Conservation (phyloP, 2,329 filamentous ascomycete genomes). For the Sarocladiaceae sp. region DNA sequence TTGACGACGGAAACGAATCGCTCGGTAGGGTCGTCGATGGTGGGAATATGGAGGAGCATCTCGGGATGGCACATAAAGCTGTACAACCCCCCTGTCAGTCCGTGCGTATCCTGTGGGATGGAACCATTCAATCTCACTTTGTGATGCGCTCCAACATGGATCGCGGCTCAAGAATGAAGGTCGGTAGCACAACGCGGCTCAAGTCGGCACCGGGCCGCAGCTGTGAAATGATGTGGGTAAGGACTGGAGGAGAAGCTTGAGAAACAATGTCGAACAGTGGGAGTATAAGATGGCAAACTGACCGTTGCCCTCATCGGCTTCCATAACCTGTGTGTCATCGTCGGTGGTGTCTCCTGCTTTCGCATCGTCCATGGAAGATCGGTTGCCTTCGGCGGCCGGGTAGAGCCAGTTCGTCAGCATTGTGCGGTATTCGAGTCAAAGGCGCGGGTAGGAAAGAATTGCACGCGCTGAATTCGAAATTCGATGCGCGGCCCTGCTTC, state of each 20-base stretch:
- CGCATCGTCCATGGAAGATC: conserved; percentile 52
- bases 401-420: conserved; percentile 39
- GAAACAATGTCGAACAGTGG: neutral
- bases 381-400: conserved; percentile 31
- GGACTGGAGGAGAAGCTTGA: conserved; percentile 50
- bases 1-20: conserved; percentile 94
- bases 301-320: conserved; percentile 94
- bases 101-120: neutral
- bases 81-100: conserved; percentile 9
- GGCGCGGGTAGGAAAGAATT: no score
- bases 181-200: conserved; percentile 88
- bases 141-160: conserved; percentile 99
- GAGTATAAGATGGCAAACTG: conserved; percentile 27
- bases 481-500: no score
- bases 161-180: conserved; percentile 94
- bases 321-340: conserved; percentile 76
- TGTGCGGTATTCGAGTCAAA: conserved; percentile 13
- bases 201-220: conserved; percentile 91
- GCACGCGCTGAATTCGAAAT: no score
- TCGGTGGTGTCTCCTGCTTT: conserved; percentile 35
- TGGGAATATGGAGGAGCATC: conserved; percentile 80
- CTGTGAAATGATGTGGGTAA: conserved; percentile 96
- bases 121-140: conserved; percentile 56
- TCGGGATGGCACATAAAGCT: conserved; percentile 99
- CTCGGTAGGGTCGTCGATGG: conserved; percentile 80